These are phyloP conservation scores for Colletotrichum chlorophyti DNA, from an alignment of 2,329 filamentous ascomycete genomes.

Conservation along the genomic window DNA sequence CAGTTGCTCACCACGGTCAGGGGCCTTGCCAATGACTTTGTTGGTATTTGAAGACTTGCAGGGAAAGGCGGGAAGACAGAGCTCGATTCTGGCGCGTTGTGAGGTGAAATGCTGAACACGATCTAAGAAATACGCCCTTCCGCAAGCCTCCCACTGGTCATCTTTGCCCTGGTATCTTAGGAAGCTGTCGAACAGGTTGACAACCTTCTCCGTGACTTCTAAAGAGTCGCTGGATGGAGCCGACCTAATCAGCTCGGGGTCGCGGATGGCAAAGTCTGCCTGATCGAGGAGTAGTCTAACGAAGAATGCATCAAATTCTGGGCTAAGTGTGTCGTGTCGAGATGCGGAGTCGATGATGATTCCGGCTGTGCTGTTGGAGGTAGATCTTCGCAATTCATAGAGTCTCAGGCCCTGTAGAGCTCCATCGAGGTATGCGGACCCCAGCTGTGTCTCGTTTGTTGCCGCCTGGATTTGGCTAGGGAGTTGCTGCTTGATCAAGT, in stretches of 20 bases:
- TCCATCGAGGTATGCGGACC: slow-evolving; percentile 7
- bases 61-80: slow-evolving; percentile 46
- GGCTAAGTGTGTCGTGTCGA: background rate
- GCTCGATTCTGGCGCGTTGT: slow-evolving; percentile 32
- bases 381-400: slow-evolving; percentile 11
- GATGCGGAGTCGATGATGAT: slow-evolving; percentile 11
- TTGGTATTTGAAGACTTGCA: slow-evolving; percentile 45
- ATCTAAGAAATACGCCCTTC: slow-evolving; percentile 31
- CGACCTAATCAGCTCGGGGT: background rate
- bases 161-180: slow-evolving; percentile 32
- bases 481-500: background rate
- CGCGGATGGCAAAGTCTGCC: slow-evolving; percentile 22
- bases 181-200: slow-evolving; percentile 33
- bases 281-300: slow-evolving; percentile 15
- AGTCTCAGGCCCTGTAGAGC: slow-evolving; percentile 1
- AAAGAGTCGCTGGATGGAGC: background rate
- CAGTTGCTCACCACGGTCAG: slow-evolving; percentile 43
- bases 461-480: background rate
- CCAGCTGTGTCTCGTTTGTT: background rate
- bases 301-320: slow-evolving; percentile 17
- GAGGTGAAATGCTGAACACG: slow-evolving; percentile 34
- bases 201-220: background rate
- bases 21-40: slow-evolving; percentile 40
- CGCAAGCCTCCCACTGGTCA: slow-evolving; percentile 34
- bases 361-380: background rate